Base-by-base conservation (phyloP, 2,329 filamentous ascomycete species). In the Colletotrichum lindemuthianum region DNA sequence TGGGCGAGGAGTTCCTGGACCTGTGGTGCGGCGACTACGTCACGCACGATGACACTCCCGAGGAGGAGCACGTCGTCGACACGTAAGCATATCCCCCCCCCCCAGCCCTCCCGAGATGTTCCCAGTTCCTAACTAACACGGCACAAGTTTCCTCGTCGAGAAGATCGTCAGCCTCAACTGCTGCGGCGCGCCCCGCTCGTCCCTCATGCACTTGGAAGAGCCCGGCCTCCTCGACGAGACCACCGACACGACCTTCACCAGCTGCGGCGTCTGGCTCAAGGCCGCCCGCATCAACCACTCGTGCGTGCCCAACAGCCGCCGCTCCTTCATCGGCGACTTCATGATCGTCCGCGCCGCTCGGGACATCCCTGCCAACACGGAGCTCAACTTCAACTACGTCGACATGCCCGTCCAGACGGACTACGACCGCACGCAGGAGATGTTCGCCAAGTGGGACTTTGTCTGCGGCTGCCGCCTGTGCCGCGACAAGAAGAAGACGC, bases 311-410 rank as follows among this genome's bases (percentile, higher is more conserved):
- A 87, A 86, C 68, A 78, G 77, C 16, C 65, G 63, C 0, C 81
- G 81, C 13, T 71, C 78, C 2, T 86, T 85, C 69, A 82, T 87
- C 44, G 84, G 85, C 2, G 84, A 88, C 68, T 78, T 87, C 75
- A 75, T 79, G 65, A 76, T 86, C 9, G 58, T 86, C 33, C 81
- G 82, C 7, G 84, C 84, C 0, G 73, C 77, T 0, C 68, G 68
- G 10, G 77, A 83, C 50, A 70, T 87, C 1, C 65, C 74, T 0
- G 66, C 78, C 0, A 74, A 75, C 36, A 79, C 82, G 0, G 84
- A 88, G 70, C 68, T 88, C 4, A 68, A 70, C 1, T 78, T 81
- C 59, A 68, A 65, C 48, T 86, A 86, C 65, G 24, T 24, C 24
- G 24, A 24, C 24, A 24, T 59, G 67, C 4, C 16, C 60, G 4